These are phyloP conservation scores for Spizellomyces punctatus DNA, from an alignment of 192 early-diverging fungal genomes.

Conservation along the genomic window DNA sequence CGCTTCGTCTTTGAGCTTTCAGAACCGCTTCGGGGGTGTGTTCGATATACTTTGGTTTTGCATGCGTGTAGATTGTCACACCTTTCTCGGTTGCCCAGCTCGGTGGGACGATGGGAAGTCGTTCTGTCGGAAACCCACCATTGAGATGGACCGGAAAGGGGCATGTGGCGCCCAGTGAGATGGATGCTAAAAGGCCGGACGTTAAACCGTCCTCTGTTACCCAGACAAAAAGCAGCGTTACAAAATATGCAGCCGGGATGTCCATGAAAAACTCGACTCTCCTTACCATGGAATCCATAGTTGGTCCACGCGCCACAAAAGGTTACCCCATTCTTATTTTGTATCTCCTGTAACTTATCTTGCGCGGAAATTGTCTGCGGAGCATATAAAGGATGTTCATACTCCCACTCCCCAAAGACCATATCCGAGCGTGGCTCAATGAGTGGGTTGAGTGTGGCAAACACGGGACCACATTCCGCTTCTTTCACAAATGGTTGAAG, in stretches of 20 bases:
- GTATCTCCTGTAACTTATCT: constrained; percentile 44
- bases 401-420: constrained; percentile 49
- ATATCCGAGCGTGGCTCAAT: constrained; percentile 44
- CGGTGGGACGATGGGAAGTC: constrained; percentile 20
- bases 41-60: constrained; percentile 1
- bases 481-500: constrained; percentile 55
- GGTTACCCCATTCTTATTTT: constrained; percentile 47
- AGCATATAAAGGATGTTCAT: constrained; percentile 55
- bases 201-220: constrained; percentile 58
- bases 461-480: constrained; percentile 49
- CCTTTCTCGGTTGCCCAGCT: not conserved
- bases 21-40: constrained; percentile 5
- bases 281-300: constrained; percentile 62
- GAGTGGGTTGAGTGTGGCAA: constrained; percentile 65
- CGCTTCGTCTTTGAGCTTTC: not conserved
- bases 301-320: constrained; percentile 69
- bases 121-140: constrained; percentile 52
- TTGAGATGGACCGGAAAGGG: constrained; percentile 52
- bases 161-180: constrained; percentile 51
- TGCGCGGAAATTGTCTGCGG: constrained; percentile 57
- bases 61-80: not conserved
- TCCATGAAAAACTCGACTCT: not conserved
- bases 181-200: constrained; percentile 58
- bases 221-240: not conserved
- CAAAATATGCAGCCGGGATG: not conserved